These are phyloP conservation scores for Russula olivacea DNA, from an alignment of 768 basidiomycete species.

Conservation along the genomic window DNA sequence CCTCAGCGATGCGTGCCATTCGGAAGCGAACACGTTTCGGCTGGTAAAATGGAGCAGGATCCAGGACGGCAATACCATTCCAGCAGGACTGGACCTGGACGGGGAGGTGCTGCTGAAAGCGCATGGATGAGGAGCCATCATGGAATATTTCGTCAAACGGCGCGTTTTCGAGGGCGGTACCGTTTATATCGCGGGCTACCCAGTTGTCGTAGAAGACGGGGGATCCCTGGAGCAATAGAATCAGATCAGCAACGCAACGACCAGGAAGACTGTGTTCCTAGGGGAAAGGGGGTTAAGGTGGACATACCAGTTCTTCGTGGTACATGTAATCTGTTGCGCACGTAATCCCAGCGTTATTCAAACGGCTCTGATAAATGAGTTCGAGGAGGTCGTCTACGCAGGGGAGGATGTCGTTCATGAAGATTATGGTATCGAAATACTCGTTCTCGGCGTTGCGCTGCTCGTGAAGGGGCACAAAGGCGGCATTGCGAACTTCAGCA, in stretches of 20 bases:
- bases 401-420: conserved; percentile 99
- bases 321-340: conserved; percentile 99
- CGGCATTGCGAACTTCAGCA: conserved; percentile 99
- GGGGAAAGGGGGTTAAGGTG: background rate
- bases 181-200: conserved; percentile 98
- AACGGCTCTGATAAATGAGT: conserved; percentile 90
- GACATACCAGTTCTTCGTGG: conserved; percentile 82
- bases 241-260: background rate
- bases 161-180: conserved; percentile 95
- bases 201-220: conserved; percentile 99
- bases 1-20: conserved; percentile 85
- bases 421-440: conserved; percentile 92
- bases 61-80: conserved; percentile 96
- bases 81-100: conserved; percentile 97
- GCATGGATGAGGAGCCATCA: conserved; percentile 61
- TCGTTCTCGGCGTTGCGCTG: conserved; percentile 87
- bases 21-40: conserved; percentile 90
- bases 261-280: background rate
- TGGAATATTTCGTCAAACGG: conserved; percentile 95
- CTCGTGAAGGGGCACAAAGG: conserved; percentile 93
- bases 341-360: conserved; percentile 95
- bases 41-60: conserved; percentile 91
- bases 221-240: conserved; percentile 41
- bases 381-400: conserved; percentile 97
- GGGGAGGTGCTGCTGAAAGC: conserved; percentile 90